Percentiles rank a stretch among this genome's conserved stretches.
These are phyloP conservation scores for Alternaria triticimaculans DNA, from an alignment of 2,329 filamentous ascomycete species.

Conservation along the genomic window DNA sequence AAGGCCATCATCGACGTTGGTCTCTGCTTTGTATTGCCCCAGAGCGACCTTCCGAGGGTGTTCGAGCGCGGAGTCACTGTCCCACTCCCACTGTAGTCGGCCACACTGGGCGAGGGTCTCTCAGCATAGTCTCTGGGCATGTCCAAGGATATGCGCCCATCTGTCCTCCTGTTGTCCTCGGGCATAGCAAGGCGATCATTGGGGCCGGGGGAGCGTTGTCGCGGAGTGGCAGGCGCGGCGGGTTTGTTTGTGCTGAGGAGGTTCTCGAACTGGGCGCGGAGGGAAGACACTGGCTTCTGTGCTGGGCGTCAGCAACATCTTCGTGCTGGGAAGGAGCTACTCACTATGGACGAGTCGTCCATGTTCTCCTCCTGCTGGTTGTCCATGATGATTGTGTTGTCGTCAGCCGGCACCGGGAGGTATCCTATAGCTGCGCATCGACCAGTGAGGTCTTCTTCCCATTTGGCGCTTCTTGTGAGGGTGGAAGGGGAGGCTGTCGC, in stretches of 20 bases:
- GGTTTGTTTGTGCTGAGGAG: conserved; percentile 59
- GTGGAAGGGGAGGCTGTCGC: conserved; percentile 17
- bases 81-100: conserved; percentile 48
- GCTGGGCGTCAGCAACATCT: conserved; percentile 18
- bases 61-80: conserved; percentile 45
- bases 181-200: conserved; percentile 35
- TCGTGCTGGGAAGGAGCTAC: conserved; percentile 33
- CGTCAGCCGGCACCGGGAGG: conserved; percentile 45
- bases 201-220: conserved; percentile 42
- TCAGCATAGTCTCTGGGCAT: conserved; percentile 45
- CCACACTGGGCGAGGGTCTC: conserved; percentile 30
- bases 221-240: conserved; percentile 31
- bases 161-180: conserved; percentile 37
- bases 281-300: conserved; percentile 81
- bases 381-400: conserved; percentile 43
- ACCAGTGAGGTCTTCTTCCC: conserved; percentile 34
- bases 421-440: conserved; percentile 43
- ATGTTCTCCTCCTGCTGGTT: conserved; percentile 61
- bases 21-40: conserved; percentile 48
- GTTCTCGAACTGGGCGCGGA: conserved; percentile 82
- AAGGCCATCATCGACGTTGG: conserved; percentile 59
- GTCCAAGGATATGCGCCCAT: conserved; percentile 52
- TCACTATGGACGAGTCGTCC: conserved; percentile 78
- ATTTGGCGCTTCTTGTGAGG: conserved; percentile 37
- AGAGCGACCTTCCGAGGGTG: conserved; percentile 40